Evolutionary conservation across 257 asterid genomes (phyloP), one percentile per base, ranked within the genome.

Genomic region (Solanum etuberosum): DNA sequence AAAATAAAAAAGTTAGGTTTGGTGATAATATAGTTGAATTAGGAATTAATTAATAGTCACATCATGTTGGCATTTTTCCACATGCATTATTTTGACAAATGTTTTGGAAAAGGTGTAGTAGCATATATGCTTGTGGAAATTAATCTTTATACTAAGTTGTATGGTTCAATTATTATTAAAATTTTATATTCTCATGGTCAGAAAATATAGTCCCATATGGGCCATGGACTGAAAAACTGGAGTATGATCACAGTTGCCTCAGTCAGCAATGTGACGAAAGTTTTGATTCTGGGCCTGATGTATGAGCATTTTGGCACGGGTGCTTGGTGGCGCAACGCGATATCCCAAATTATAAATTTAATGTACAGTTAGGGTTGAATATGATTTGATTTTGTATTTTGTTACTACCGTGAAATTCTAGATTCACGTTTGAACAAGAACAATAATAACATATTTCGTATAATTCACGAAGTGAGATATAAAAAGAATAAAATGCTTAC

Each of bases 391-490:
- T 32, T 32, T 34, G 8, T 32, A 18, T 32, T 71, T 71, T 68
- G 1, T 31, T 20, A 71, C 0, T 0, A 1, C 34, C 2, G 2
- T 29, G 1, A 29, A 31, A 29, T 65, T 11, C 2, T n/a, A 63
- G 0, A 63, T 11, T 0, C 18, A 63, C 0, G 0, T 25, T 9
- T 4, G 3, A 61, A n/a, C 13, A n/a, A 54, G 0, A 54, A 23
- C 5, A 21, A 23, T 9, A 8, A 59, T 2, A 61, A 5, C 3
- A 6, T 6, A 29, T 29, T 2, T 29, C 0, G 4, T 67, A 67
- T 27, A 67, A 6, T 67, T 0, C 9, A 5, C 16, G n/a, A 6
- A 11, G 34, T 65, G 14, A 65, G 3, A 12, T 65, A 2, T 5
- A 4, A 65, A 5, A 67, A 67, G 0, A 67, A 67, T 67, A 27